These are phyloP conservation scores for Lipomyces spencermartinsiae DNA, from an alignment of 805 yeast genomes.

Conservation along the genomic window DNA sequence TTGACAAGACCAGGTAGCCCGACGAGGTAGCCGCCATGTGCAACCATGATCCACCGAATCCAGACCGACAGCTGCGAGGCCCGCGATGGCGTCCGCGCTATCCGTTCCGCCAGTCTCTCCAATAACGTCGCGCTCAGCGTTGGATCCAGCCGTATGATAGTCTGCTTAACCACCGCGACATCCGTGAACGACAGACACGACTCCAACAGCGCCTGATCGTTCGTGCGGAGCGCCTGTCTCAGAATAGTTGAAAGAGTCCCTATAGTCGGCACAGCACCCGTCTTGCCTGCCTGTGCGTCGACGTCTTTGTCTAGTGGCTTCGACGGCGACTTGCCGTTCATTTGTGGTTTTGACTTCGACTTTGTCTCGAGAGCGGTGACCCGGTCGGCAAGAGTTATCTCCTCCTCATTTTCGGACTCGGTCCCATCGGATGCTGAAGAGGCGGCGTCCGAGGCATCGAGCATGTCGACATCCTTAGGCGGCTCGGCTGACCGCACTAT, in stretches of 20 bases:
- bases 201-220: conserved; percentile 85
- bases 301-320: background rate
- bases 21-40: conserved; percentile 69
- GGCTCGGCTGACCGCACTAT: conserved; percentile 46
- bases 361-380: conserved; percentile 46
- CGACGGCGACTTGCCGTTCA: conserved; percentile 19
- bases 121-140: conserved; percentile 53
- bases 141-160: conserved; percentile 61
- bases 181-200: conserved; percentile 67
- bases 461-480: conserved; percentile 42
- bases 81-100: conserved; percentile 62
- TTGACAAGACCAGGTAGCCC: conserved; percentile 59
- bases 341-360: conserved; percentile 28
- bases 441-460: conserved; percentile 31
- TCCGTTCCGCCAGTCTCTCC: conserved; percentile 54
- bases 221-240: conserved; percentile 84
- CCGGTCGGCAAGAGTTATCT: conserved; percentile 55
- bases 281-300: background rate
- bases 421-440: conserved; percentile 38
- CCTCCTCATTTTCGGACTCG: conserved; percentile 49
- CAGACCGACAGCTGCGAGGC: conserved; percentile 62
- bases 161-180: conserved; percentile 58
- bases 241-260: conserved; percentile 86
- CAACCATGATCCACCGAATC: conserved; percentile 80
- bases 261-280: conserved; percentile 53